Conservation (phyloP, 306 rosid species). For the Macrotyloma uniflorum region DNA sequence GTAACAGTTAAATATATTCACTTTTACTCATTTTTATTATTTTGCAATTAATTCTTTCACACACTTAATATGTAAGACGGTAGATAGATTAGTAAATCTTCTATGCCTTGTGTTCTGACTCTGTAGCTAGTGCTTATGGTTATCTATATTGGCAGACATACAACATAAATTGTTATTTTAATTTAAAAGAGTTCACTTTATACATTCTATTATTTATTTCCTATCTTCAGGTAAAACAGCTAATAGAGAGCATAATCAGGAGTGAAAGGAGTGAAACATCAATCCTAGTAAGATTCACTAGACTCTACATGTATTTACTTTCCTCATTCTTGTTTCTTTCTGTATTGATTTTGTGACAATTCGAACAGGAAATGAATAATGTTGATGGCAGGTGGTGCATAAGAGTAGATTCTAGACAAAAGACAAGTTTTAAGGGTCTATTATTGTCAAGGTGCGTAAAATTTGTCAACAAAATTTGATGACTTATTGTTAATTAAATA, state of each 20-base stretch:
- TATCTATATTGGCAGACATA: constrained; percentile 13
- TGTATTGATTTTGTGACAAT: constrained; percentile 37
- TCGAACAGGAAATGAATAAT: constrained; percentile 76
- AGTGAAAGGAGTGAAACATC: constrained; percentile 63
- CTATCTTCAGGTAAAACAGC: constrained; percentile 65
- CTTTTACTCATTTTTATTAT: not conserved
- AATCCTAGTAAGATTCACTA: constrained; percentile 62
- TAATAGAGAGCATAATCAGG: constrained; percentile 75
- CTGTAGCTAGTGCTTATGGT: not conserved
- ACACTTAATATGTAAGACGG: not conserved
- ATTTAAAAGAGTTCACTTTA: constrained; percentile 19
- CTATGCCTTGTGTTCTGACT: constrained; percentile 27
- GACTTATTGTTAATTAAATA: constrained; percentile 29
- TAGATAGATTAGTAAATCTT: not conserved
- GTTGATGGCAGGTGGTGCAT: constrained; percentile 95
- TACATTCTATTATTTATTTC: constrained; percentile 32
- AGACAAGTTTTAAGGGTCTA: constrained; percentile 71
- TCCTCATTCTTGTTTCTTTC: constrained; percentile 25
- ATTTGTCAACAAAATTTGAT: constrained; percentile 32
- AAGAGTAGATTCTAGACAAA: constrained; percentile 60
- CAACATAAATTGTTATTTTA: constrained; percentile 20
- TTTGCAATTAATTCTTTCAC: not conserved
- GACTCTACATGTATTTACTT: constrained; percentile 27
- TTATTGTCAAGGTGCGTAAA: constrained; percentile 76
- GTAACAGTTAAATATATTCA: no score